These are phyloP conservation scores for Xylariaceae sp. DNA, from an alignment of 2,329 filamentous ascomycete genomes.

Conservation along the genomic window DNA sequence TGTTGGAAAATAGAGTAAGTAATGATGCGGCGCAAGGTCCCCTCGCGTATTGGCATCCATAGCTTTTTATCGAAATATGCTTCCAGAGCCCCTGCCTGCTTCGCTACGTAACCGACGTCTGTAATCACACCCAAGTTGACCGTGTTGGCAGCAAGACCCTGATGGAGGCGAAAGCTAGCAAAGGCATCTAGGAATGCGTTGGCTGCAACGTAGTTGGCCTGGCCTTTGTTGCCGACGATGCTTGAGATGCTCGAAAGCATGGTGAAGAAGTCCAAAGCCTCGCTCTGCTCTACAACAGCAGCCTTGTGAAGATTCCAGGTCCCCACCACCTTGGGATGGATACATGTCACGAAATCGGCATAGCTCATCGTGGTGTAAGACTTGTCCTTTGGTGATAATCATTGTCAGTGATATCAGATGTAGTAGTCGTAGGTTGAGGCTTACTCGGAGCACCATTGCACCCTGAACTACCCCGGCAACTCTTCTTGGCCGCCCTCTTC, in stretches of 20 bases:
- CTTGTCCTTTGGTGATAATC: conserved; percentile 11
- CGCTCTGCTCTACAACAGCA: conserved; percentile 6
- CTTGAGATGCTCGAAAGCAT: conserved; percentile 33
- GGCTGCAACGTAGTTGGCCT: conserved; percentile 40
- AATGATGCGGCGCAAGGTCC: conserved; percentile 17
- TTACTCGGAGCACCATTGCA: conserved; percentile 28
- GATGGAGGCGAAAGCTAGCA: conserved; percentile 31
- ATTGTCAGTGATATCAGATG: background rate
- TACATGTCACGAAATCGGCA: conserved; percentile 27
- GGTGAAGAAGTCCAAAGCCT: conserved; percentile 36
- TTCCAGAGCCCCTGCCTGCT: conserved; percentile 11
- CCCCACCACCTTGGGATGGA: conserved; percentile 34
- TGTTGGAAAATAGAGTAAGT: conserved; percentile 23
- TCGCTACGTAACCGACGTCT: conserved; percentile 30
- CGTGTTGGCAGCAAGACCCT: conserved; percentile 32
- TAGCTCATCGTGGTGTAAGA: conserved; percentile 29
- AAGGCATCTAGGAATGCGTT: conserved; percentile 41
- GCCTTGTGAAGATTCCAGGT: conserved; percentile 37
- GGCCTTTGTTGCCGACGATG: conserved; percentile 34
- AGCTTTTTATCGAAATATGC: conserved; percentile 13
- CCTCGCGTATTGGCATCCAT: conserved; percentile 19
- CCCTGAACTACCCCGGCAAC: conserved; percentile 29
- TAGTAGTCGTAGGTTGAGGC: background rate
- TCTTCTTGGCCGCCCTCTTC: background rate
- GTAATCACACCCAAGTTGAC: conserved; percentile 39